These are phyloP conservation scores for Oldenlandia corymbosa DNA, from an alignment of 257 asterid species.

Conservation along the genomic window DNA sequence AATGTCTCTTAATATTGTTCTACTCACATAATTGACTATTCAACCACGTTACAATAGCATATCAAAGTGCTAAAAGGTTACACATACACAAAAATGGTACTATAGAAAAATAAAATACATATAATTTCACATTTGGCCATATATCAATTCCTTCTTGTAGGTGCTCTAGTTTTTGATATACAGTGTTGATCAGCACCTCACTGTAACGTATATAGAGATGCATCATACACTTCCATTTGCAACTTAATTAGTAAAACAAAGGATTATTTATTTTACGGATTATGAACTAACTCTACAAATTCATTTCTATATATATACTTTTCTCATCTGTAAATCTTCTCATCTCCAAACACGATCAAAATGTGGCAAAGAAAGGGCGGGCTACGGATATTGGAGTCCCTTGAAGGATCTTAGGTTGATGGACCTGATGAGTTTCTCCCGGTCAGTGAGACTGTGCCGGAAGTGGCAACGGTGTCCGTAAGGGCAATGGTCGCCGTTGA, in stretches of 20 bases:
- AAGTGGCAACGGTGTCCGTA: slow-evolving; percentile 93
- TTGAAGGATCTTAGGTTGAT: slow-evolving; percentile 32
- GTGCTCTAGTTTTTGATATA: background rate
- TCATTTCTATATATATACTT: slow-evolving; percentile 10
- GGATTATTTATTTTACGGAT: slow-evolving; percentile 3
- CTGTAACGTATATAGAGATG: too few species aligned
- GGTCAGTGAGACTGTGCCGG: slow-evolving; percentile 63
- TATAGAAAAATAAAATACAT: background rate
- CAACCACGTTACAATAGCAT: background rate
- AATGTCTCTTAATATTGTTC: too few species aligned
- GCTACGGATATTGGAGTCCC: too few species aligned
- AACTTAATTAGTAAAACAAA: background rate
- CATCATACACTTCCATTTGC: background rate
- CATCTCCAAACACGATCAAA: too few species aligned
- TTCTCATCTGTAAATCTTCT: background rate
- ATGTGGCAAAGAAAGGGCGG: too few species aligned
- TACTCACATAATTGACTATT: too few species aligned
- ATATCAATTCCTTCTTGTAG: too few species aligned
- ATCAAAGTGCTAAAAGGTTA: background rate
- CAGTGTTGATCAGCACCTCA: background rate
- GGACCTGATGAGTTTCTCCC: slow-evolving; percentile 49
- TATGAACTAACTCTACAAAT: slow-evolving; percentile 11
- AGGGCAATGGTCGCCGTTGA: slow-evolving; percentile 65
- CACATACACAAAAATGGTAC: background rate
- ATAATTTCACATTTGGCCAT: background rate